phyloP scores from a whole-genome alignment of 2,329 filamentous ascomycete species.

The Colletotrichum acutatum region DNA sequence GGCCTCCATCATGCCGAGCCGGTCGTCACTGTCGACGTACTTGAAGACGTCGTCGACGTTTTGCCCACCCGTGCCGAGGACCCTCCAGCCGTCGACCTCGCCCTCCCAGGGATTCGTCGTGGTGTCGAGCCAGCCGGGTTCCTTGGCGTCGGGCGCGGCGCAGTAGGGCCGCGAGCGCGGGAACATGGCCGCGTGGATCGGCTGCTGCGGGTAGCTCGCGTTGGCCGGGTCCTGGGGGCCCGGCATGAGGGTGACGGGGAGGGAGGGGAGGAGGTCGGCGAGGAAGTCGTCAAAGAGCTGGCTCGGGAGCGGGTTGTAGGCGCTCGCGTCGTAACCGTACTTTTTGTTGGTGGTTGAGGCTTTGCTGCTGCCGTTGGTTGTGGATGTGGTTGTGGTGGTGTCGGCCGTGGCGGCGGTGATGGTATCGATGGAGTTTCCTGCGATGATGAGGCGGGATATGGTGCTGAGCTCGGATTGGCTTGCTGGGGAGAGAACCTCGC shows the following conservation, averaged over 20 bases:
- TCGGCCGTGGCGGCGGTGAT: slow-evolving; percentile 66
- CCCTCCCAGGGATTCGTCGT: slow-evolving; percentile 95
- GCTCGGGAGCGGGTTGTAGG: slow-evolving; percentile 89
- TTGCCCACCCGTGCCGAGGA: slow-evolving; percentile 90
- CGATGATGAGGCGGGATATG: slow-evolving; percentile 89
- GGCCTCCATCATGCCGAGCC: slow-evolving; percentile 91
- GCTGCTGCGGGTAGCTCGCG: slow-evolving; percentile 89
- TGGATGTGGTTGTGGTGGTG: slow-evolving; percentile 53
- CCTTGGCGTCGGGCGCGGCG: slow-evolving; percentile 52
- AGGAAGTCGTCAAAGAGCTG: slow-evolving; percentile 87
- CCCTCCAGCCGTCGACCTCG: slow-evolving; percentile 88
- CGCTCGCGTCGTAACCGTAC: slow-evolving; percentile 91
- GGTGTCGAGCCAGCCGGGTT: slow-evolving; percentile 82
- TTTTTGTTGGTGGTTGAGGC: slow-evolving; percentile 70
- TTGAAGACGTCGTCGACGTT: slow-evolving; percentile 94
- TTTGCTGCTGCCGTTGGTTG: slow-evolving; percentile 47
- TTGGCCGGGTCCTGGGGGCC: slow-evolving; percentile 89
- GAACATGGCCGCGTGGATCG: slow-evolving; percentile 93
- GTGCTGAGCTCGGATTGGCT: slow-evolving; percentile 69
- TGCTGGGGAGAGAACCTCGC: slow-evolving; percentile 74
- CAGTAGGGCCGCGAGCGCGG: slow-evolving; percentile 81
- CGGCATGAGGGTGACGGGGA: slow-evolving; percentile 90
- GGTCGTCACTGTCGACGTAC: slow-evolving; percentile 82
- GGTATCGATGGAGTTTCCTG: slow-evolving; percentile 85
- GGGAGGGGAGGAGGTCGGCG: slow-evolving; percentile 80